A percentile compares a stretch with the other conserved stretches of the same genome.
Evolutionary conservation across 768 basidiomycete species (phyloP).

Genomic region (Harrya chromipes): DNA sequence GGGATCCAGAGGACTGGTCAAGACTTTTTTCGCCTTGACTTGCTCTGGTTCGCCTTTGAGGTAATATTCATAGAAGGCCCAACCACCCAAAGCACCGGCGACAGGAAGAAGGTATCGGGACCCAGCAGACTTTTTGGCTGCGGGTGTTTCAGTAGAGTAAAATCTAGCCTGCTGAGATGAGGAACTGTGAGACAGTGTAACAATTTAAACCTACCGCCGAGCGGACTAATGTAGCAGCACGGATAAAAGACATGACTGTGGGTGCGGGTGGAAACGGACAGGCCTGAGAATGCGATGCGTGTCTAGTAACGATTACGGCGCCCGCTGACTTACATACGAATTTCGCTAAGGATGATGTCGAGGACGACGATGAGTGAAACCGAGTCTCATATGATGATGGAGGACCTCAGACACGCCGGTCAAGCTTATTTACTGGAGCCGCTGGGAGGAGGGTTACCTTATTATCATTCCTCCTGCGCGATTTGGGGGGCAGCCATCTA

Average conservation of each 20-base stretch:
- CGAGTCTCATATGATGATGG: too few relatives aligned
- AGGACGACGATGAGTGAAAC: too few relatives aligned
- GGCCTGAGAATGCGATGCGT: slow-evolving; percentile 13
- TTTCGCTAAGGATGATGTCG: too few relatives aligned
- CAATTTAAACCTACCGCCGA: slow-evolving; percentile 34
- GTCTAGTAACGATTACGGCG: too few relatives aligned
- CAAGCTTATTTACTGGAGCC: slow-evolving; percentile 7
- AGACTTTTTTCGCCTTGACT: slow-evolving; percentile 37
- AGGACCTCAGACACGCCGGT: slow-evolving; percentile 23
- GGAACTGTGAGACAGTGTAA: background rate
- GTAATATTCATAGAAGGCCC: slow-evolving; percentile 53
- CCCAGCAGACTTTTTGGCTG: slow-evolving; percentile 47
- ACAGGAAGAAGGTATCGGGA: slow-evolving; percentile 41
- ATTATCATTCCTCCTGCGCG: slow-evolving; percentile 2
- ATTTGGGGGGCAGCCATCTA: slow-evolving; percentile 16
- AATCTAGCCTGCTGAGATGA: slow-evolving; percentile 36
- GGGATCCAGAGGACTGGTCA: slow-evolving; percentile 72
- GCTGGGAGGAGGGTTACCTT: slow-evolving; percentile 18
- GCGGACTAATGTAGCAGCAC: slow-evolving; percentile 38
- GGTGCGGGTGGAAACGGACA: background rate
- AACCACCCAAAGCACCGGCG: slow-evolving; percentile 39
- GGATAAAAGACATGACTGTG: slow-evolving; percentile 44
- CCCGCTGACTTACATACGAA: too few relatives aligned
- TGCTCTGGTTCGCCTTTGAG: slow-evolving; percentile 27
- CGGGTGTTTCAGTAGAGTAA: slow-evolving; percentile 44